Conservation (phyloP, 2,329 filamentous ascomycete genomes). For the Calonectria leucothoes region DNA sequence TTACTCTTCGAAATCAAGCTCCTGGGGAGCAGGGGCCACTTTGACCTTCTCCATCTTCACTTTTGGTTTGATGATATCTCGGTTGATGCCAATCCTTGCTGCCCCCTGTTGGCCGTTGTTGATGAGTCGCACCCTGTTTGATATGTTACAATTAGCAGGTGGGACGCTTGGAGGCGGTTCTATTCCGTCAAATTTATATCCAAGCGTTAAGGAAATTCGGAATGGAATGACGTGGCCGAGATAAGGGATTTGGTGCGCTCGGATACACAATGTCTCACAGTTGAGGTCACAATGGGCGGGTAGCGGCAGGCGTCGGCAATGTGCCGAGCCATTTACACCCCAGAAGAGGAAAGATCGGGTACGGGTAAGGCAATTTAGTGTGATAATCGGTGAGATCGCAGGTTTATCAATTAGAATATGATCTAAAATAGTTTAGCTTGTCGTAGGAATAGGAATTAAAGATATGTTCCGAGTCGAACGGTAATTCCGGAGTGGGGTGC, state of each 20-base stretch:
- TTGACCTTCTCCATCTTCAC: neutral
- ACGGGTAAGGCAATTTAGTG: neutral
- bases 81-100: neutral
- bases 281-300: neutral
- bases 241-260: neutral
- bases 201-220: neutral
- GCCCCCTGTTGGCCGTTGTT: neutral
- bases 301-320: neutral
- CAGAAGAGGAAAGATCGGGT: neutral
- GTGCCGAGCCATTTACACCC: neutral
- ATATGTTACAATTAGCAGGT: neutral
- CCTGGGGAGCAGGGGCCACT: neutral
- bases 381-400: neutral
- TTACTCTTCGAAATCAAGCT: neutral
- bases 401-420: neutral
- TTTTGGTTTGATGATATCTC: neutral
- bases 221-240: neutral
- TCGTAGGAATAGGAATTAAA: neutral
- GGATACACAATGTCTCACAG: neutral
- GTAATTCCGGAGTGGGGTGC: neutral
- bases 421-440: neutral
- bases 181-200: neutral
- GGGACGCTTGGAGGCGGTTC: neutral
- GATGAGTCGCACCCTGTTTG: neutral
- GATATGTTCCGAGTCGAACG: slow-evolving; percentile 1